Conservation (phyloP, 192 early-diverging fungal species). For the Rhizophagus sp. region DNA sequence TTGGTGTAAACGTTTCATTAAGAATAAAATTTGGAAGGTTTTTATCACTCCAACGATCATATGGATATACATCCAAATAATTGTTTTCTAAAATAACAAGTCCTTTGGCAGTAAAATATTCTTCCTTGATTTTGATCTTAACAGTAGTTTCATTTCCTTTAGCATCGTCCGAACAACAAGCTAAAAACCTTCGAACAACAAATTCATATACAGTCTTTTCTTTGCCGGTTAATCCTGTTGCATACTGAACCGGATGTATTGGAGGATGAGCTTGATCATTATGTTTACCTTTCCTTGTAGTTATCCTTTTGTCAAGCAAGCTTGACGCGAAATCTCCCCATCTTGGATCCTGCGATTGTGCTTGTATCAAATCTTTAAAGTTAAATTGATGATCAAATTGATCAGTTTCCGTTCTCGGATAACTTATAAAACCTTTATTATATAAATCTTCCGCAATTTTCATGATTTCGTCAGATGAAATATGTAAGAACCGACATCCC, state of each 20-base stretch:
- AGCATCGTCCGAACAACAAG: slow-evolving; percentile 89
- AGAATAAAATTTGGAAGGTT: slow-evolving; percentile 70
- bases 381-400: slow-evolving; percentile 80
- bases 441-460: slow-evolving; percentile 87
- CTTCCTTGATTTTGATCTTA: slow-evolving; percentile 66
- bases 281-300: slow-evolving; percentile 78
- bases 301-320: slow-evolving; percentile 62
- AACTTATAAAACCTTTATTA: slow-evolving; percentile 87
- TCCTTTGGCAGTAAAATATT: slow-evolving; percentile 77
- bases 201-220: slow-evolving; percentile 83
- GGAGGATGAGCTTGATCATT: slow-evolving; percentile 99
- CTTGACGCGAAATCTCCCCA: slow-evolving; percentile 48
- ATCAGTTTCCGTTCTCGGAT: slow-evolving; percentile 96
- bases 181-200: slow-evolving; percentile 84
- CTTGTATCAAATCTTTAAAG: slow-evolving; percentile 61
- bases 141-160: slow-evolving; percentile 83
- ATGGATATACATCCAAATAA: slow-evolving; percentile 92
- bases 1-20: slow-evolving; percentile 72
- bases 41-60: slow-evolving; percentile 82
- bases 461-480: slow-evolving; percentile 84
- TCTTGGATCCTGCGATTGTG: slow-evolving; percentile 48
- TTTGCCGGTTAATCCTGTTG: slow-evolving; percentile 42
- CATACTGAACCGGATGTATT: slow-evolving; percentile 82
- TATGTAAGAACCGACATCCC: slow-evolving; percentile 65
- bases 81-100: slow-evolving; percentile 81